Conservation (phyloP, 441 rosid species). For the Jatropha podagrica region DNA sequence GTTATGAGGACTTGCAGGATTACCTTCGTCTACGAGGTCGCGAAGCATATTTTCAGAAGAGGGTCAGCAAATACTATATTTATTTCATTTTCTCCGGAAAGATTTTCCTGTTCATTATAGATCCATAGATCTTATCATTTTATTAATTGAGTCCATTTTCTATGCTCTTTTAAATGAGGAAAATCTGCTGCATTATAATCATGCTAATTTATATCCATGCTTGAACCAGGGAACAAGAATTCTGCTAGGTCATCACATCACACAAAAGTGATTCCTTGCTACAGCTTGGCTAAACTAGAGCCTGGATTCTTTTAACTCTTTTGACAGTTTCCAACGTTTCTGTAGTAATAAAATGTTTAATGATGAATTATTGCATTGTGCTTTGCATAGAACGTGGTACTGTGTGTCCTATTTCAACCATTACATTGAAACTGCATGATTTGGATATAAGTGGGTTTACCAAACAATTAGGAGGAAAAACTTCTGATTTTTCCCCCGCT, state of each 20-base stretch:
- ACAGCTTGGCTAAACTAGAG: too few relatives aligned
- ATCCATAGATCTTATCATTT: too few relatives aligned
- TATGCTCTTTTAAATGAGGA: neutral
- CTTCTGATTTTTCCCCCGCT: neutral
- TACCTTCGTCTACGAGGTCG: conserved; percentile 81
- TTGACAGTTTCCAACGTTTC: neutral
- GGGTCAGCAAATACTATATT: conserved; percentile 43
- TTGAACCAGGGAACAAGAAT: neutral
- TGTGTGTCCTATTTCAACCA: too few relatives aligned
- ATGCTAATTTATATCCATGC: neutral
- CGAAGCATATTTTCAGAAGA: conserved; percentile 91
- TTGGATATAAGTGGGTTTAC: neutral
- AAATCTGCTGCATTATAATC: conserved; percentile 2
- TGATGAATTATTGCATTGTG: too few relatives aligned
- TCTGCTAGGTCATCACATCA: neutral
- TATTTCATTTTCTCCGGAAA: conserved; percentile 4
- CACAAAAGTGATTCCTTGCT: too few relatives aligned
- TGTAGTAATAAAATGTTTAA: neutral
- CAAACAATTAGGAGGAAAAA: neutral
- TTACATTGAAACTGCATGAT: neutral
- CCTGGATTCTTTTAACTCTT: too few relatives aligned
- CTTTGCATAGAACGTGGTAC: too few relatives aligned
- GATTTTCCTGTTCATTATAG: conserved; percentile 2
- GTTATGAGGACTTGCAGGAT: conserved; percentile 70
- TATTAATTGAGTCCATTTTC: neutral